Base-by-base conservation (phyloP, 495 filamentous ascomycete genomes). In the Cryomyces minteri region DNA sequence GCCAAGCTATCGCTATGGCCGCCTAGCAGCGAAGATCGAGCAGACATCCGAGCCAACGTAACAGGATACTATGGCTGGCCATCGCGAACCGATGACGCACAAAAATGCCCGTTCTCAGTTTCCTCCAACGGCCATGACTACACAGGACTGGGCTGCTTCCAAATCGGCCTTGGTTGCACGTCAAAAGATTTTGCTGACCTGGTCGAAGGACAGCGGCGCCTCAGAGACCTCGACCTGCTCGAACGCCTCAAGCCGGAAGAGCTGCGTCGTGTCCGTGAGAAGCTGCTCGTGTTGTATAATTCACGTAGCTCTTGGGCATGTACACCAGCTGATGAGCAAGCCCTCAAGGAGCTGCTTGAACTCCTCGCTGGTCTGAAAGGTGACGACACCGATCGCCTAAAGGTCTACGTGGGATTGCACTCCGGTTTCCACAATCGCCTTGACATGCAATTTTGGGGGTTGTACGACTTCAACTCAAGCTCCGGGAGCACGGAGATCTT, bases 361-460 rank as follows among this genome's bases (percentile, higher is more conserved):
- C n/a, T n/a, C n/a, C n/a, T n/a, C n/a, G n/a, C n/a, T n/a, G n/a
- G n/a, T n/a, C n/a, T n/a, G n/a, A n/a, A n/a, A n/a, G n/a, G n/a
- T n/a, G n/a, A n/a, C n/a, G n/a, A n/a, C n/a, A n/a, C n/a, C n/a
- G n/a, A n/a, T n/a, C n/a, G n/a, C n/a, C n/a, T 61, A 28, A 59
- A 51, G 31, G 57, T 74, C 0, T 61, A 64, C 50, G 59, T 65
- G 31, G 68, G 69, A 0, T 54, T 76, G 12, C 68, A 76, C 46
- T 75, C 71, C 38, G 74, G 72, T 6, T 68, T 77, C 38, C 67
- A 67, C 40, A 68, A 65, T 11, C 62, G 57, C 11, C 48, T 59
- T 4, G 65, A 67, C 11, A 48, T 53, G 18, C 68, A 72, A 32
- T 76, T 75, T 49, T 77, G 72, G 73, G 67, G 64, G 12, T 66